Evolutionary conservation across 768 basidiomycete species (phyloP), one percentile per base, ranked within the genome.

Genomic region (Leccinum longicurvipes): DNA sequence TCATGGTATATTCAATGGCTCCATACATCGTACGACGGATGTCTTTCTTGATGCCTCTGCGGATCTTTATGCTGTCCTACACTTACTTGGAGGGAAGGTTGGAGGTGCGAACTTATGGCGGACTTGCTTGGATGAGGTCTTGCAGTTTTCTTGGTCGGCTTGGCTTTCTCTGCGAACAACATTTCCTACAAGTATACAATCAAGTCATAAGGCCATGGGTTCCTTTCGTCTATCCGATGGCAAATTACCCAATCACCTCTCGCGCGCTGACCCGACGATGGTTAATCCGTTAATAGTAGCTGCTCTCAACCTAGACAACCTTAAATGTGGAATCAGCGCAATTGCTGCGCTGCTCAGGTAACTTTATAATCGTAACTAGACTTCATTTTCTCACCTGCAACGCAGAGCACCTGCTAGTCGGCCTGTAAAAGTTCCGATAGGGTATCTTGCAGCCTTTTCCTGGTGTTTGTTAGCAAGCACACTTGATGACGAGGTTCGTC

Each of bases 31-130:
- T 15, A 72, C 79, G 2, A 76, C 74, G 3, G 73, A 77, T 48
- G 28, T 51, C 17, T 54, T 65, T 23, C 61, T 86, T 6, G 60
- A 72, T 41, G 75, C 83, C 14, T 78, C 85, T 2, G 83, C 83
- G 6, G 66, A 72, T 19, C 76, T 93, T 21, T 88, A 86, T 55
- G 73, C 84, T 3, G 72, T 77, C 23, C 76, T 93, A 6, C 86
- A 86, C 68, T 72, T 82, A 27, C 85, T 87, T 0, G 89, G 89
- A 21, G 91, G 92, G 8, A 93, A 91, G 70, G 84, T 89, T 9
- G 88, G 86, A 24, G 84, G 85, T 15, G 76, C 82, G 11, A 81
- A 75, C 50, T 62, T 87, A 6, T 93, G 91, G 91, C 79, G 85
- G 59, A 90, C 87, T 62, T 83, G 83, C 15, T 56, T 92, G 24